Percentiles rank a stretch among this genome's conserved stretches.
phyloP scores from a whole-genome alignment of 805 yeast species.

The Schizosaccharomyces japonicus region DNA sequence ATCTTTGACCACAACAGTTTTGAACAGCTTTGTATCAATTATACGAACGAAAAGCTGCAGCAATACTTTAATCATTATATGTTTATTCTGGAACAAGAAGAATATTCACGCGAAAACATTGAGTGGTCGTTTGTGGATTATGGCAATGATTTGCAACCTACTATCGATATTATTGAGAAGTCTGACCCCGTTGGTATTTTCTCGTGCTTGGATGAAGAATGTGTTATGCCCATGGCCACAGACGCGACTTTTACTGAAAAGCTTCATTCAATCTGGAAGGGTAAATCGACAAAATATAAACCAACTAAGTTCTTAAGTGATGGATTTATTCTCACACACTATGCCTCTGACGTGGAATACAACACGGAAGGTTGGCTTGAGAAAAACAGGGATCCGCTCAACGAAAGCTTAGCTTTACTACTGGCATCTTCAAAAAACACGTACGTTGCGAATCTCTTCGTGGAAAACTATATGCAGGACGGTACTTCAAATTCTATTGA shows the following conservation, averaged over 20 bases:
- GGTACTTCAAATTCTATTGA: constrained; percentile 9
- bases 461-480: constrained; percentile 9
- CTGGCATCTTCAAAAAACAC: constrained; percentile 32
- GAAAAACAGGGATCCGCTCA: constrained; percentile 82
- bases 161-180: constrained; percentile 75
- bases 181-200: constrained; percentile 54
- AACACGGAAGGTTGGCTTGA: constrained; percentile 79
- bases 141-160: constrained; percentile 82
- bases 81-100: constrained; percentile 90
- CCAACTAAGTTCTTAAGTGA: constrained; percentile 37
- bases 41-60: constrained; percentile 87
- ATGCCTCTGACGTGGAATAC: constrained; percentile 89
- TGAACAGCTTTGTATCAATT: constrained; percentile 89
- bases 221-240: constrained; percentile 74
- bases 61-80: constrained; percentile 92
- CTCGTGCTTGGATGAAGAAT: constrained; percentile 77
- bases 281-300: constrained; percentile 31
- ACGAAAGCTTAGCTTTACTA: constrained; percentile 42
- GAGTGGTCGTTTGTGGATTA: constrained; percentile 86
- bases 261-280: constrained; percentile 39
- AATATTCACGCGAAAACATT: constrained; percentile 77
- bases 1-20: constrained; percentile 87
- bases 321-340: constrained; percentile 70
- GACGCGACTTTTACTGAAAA: constrained; percentile 68
- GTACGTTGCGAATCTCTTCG: constrained; percentile 36